Evolutionary conservation across 2,329 filamentous ascomycete species (phyloP), one percentile per base, ranked within the genome.

Genomic region (Colletotrichum falcatum): DNA sequence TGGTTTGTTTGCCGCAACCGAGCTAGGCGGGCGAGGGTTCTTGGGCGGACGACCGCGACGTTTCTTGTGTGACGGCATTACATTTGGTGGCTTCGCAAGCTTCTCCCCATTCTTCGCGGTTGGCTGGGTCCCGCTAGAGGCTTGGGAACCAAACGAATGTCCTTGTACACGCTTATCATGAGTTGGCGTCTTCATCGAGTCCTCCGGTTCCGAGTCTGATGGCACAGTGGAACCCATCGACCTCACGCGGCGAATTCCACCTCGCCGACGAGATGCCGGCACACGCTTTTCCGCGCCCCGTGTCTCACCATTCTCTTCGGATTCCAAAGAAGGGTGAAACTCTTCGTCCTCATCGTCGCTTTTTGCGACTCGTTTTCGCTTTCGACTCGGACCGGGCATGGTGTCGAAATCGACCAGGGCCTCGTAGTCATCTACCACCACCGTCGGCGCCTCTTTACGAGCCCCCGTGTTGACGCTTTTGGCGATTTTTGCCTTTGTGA

Each of bases 311-410:
- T 62, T 61, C 18, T 70, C 67, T 46, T 71, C 68, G 23, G 68
- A 71, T 37, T 68, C 66, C 35, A 70, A 33, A 11, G 69, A 70
- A 20, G 69, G 69, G 42, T 70, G 66, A 18, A 70, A 71, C 28
- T 71, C 69, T 54, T 70, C 66, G 20, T 71, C 69, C 60, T 71
- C 69, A 46, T 71, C 69, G 28, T 69, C 65, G 16, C 65, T 69
- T 30, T 46, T 70, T 16, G 44, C 54, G 14, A 48, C 60, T 26
- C 69, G 60, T 35, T 71, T 71, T n/a, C 69, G 60, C 55, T 71
- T 71, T 20, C 69, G 65, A 23, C 37, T 44, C 20, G 48, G 60
- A 48, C 14, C 55, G 9, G 58, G 59, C 30, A 53, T 28, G 23
- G 33, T 16, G 9, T 71, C 60, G 4, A 71, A 33, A 46, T 71